Base-by-base conservation (phyloP, 257 asterid genomes). In the Coffea canephora region DNA sequence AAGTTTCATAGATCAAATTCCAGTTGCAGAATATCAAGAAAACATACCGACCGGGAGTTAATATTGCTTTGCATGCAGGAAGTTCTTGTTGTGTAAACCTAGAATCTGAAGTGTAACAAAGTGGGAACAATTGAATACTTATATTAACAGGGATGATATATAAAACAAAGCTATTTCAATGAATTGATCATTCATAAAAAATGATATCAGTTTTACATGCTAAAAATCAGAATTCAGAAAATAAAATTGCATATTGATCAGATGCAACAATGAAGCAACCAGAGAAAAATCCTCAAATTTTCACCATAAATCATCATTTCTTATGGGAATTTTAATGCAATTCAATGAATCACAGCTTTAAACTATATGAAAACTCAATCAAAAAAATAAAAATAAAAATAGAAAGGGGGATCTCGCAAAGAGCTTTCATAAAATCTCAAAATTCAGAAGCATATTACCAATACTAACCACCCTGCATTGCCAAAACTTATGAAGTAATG, bases 11-110 rank as follows among this genome's bases (percentile, higher is more conserved):
- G 18, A 15, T 2, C 52, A 62, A 18, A 27, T 27, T 8, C 41
- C 16, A 23, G 43, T 76, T 69, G 48, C 31, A 69, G 18, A 25
- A 1, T 15, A 70, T n/a, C 8, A 45, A 62, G 0, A 3, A 15
- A 73, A 57, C 75, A 69, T 84, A 95, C 99, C 97, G 88, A 71
- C 88, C 90, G 73, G 99, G 99, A 82, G 97, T 92, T 83, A 93
- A 82, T 79, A 95, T 93, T 67, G 98, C 98, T 81, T 95, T 95
- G 88, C 97, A 95, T 71, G 99, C 98, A 10, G 98, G 97, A 82
- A 95, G 97, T 77, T 95, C 99, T 91, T 93, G 98, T 81, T 95
- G 99, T 48, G 97, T 90, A 79, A 95, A 95, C 89, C 86, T 93
- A 1, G 98, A 95, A 95, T 93, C 99, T 95, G 89, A 34, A 85